Evolutionary conservation across 2,329 filamentous ascomycete genomes (phyloP), one percentile per base, ranked within the genome.

Genomic region (Nigrospora oryzae): DNA sequence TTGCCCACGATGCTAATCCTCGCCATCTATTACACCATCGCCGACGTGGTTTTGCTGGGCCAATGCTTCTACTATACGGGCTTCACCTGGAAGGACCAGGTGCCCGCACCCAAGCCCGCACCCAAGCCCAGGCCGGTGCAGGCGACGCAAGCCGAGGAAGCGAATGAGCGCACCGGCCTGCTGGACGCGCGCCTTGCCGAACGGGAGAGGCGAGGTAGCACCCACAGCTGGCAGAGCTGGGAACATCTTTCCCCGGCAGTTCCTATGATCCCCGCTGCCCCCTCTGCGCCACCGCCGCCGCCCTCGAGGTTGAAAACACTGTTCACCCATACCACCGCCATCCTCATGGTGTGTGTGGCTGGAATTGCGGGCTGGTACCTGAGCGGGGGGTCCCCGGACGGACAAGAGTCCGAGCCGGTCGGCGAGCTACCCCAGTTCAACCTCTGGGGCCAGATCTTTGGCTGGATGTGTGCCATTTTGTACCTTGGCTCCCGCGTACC

Each of bases 31-130:
- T 95, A 97, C 62, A 94, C 90, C 14, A 75, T 95, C 34, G 89
- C 89, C 49, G 91, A 97, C 59, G 78, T 96, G 36, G 89, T 97
- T 2, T 74, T 98, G 2, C 71, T 97, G 0, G 75, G 73, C 1
- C 93, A 98, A 66, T 95, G 88, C 65, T 95, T 97, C 70, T 97
- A 95, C 70, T 98, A 98, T 65, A 82, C 87, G 43, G 90, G 90
- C 4, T 93, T 95, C 53, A 82, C 79, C 2, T 77, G 75, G 71
- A 70, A 65, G 43, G 79, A 83, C 51, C 68, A 79, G 45, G 65
- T 75, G 13, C 58, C 65, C 8, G 60, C 70, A 11, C 54, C 62
- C 36, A 56, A 67, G 38, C 57, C 64, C 36, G 74, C 73, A 57
- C 54, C 69, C 23, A 15, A 19, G 42, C 59, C 32, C 58, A 64